A percentile compares a stretch with the other conserved stretches of the same genome.
phyloP scores from a whole-genome alignment of 805 yeast genomes.

The Candida khao-thaluensis region DNA sequence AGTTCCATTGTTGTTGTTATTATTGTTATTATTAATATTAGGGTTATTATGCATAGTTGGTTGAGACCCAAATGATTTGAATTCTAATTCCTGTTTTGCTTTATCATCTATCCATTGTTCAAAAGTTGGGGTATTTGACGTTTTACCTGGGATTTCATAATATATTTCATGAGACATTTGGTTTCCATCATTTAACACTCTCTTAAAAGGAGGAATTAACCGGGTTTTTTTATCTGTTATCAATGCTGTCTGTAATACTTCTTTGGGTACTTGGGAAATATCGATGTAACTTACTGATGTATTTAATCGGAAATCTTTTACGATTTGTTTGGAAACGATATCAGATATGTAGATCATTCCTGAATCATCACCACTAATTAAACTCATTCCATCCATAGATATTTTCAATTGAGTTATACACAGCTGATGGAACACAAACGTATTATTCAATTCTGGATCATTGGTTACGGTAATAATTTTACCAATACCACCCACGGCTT shows the following conservation, averaged over 20 bases:
- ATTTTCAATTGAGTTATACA: constrained; percentile 54
- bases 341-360: constrained; percentile 74
- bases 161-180: constrained; percentile 45
- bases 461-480: constrained; percentile 50
- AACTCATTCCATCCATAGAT: constrained; percentile 70
- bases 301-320: constrained; percentile 50
- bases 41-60: not conserved
- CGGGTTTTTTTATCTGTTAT: constrained; percentile 35
- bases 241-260: constrained; percentile 4
- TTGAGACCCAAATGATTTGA: constrained; percentile 24
- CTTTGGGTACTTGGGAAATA: constrained; percentile 21
- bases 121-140: constrained; percentile 24
- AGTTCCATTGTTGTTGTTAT: constrained; percentile 15
- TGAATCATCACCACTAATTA: constrained; percentile 70
- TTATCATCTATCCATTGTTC: constrained; percentile 50
- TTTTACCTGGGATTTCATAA: constrained; percentile 28
- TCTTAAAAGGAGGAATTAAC: constrained; percentile 62
- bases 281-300: constrained; percentile 34
- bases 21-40: constrained; percentile 12
- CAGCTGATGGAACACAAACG: constrained; percentile 53
- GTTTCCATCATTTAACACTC: constrained; percentile 47
- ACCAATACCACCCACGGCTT: constrained; percentile 59
- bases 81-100: constrained; percentile 51
- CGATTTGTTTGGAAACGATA: constrained; percentile 64
- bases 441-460: constrained; percentile 48